Conservation (phyloP, 176 grass and related monocot species). For the Ensete glaucum region DNA sequence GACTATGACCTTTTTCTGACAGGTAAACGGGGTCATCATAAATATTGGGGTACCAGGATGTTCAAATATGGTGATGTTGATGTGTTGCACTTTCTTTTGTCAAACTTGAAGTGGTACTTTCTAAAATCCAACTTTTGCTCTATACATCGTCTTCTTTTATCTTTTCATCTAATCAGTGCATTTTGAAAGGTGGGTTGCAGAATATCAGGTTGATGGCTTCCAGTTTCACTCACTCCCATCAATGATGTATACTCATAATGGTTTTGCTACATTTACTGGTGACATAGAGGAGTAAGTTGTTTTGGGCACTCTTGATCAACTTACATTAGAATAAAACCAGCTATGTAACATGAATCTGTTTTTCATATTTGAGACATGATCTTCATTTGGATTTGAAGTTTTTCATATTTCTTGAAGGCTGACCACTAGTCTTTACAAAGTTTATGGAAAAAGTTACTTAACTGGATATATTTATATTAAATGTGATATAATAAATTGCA, state of each 20-base stretch:
- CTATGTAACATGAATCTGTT: not conserved
- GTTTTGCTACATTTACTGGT: slow-evolving; percentile 89
- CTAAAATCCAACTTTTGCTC: not conserved
- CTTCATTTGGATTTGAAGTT: too few species aligned
- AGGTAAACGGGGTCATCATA: slow-evolving; percentile 96
- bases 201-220: slow-evolving; percentile 84
- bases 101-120: slow-evolving; percentile 89
- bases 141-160: not conserved
- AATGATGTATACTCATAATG: slow-evolving; percentile 98
- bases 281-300: slow-evolving; percentile 78
- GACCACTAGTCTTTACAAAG: not conserved
- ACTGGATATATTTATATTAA: too few species aligned
- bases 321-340: not conserved
- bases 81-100: slow-evolving; percentile 88
- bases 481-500: too few species aligned
- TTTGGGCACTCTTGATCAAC: slow-evolving; percentile 1
- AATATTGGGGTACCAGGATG: slow-evolving; percentile 94
- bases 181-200: slow-evolving; percentile 69
- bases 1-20: slow-evolving; percentile 18
- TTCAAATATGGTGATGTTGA: slow-evolving; percentile 96
- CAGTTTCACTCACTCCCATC: slow-evolving; percentile 85
- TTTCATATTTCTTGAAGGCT: not conserved
- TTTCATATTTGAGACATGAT: not conserved
- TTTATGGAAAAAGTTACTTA: not conserved
- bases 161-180: not conserved